Evolutionary conservation across 305 asterid genomes (phyloP), one percentile per base, ranked within the genome.

Genomic region (Solanum hybrid): DNA sequence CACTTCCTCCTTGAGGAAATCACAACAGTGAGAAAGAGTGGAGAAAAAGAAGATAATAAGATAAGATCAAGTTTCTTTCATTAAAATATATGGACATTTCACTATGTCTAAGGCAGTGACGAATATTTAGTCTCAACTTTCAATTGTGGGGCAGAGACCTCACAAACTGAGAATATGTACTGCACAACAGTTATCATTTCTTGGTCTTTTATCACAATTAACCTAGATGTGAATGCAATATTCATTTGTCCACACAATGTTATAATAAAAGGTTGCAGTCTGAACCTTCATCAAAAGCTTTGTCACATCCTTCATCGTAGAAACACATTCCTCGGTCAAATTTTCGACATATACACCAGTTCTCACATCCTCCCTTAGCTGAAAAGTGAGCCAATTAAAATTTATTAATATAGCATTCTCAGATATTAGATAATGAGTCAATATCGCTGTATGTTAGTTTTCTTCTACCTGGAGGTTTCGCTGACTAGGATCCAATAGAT

Each of bases 301-400:
- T 24, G 95, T 95, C 38, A 96, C 98, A 87, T 98, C 98, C 93
- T 94, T 95, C 96, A 95, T 98, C 61, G 98, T 95, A 70, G 95
- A 93, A 51, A 96, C 99, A 94, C 95, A 93, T 92, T 96, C 98
- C 93, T 98, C 99, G 39, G 98, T 94, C 92, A 98, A 93, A 94
- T 97, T 95, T 84, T 98, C 99, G 26, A 98, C 99, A 93, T 98
- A 98, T 31, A 98, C 96, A 92, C 99, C 99, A 89, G 95, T 93
- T 91, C 94, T 96, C 29, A 95, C 98, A 91, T 98, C 99, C 93
- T 98, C 99, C 86, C 99, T 93, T 22, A 98, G 94, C 99, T 97
- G 93, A 88, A 93, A 85, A 93, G 91, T 57, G 72, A 87, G 89
- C 24, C 68, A 79, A 65, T 57, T 11, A 39, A 89, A 45, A 32